These are phyloP conservation scores for Fraxinus platypoda DNA, from an alignment of 305 asterid genomes.

Conservation along the genomic window DNA sequence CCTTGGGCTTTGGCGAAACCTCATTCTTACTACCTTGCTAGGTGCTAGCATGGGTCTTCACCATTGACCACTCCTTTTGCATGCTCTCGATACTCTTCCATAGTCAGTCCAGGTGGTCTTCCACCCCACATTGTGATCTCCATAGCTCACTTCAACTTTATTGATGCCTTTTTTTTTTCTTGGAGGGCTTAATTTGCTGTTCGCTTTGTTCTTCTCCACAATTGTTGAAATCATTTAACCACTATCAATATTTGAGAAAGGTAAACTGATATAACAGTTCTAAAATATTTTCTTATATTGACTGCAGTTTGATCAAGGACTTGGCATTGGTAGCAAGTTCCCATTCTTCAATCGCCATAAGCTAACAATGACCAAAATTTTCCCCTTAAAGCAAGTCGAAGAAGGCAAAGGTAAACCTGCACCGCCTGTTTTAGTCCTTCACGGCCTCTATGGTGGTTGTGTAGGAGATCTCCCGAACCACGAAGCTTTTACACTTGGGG, in stretches of 20 bases:
- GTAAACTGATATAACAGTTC: background rate
- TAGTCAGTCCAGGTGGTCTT: background rate
- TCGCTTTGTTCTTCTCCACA: background rate
- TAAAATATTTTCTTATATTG: background rate
- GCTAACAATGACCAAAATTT: slow-evolving; percentile 68
- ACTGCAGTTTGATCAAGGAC: slow-evolving; percentile 92
- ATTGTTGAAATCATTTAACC: background rate
- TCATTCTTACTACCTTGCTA: background rate
- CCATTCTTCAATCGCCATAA: slow-evolving; percentile 94
- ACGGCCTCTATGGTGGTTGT: slow-evolving; percentile 93
- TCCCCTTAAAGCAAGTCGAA: slow-evolving; percentile 72
- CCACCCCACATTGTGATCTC: background rate
- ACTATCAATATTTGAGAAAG: background rate
- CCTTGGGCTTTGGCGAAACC: background rate
- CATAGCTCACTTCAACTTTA: background rate
- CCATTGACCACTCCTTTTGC: background rate
- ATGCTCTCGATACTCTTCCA: background rate
- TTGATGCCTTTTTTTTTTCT: too few relatives aligned
- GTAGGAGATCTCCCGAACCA: slow-evolving; percentile 96
- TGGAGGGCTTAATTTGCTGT: background rate
- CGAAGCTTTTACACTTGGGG: slow-evolving; percentile 93
- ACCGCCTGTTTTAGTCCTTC: slow-evolving; percentile 92
- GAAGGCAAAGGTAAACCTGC: slow-evolving; percentile 90
- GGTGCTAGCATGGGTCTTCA: background rate
- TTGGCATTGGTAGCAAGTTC: slow-evolving; percentile 77